Base-by-base conservation (phyloP, 495 filamentous ascomycete genomes). In the Trichocladium antarcticum region DNA sequence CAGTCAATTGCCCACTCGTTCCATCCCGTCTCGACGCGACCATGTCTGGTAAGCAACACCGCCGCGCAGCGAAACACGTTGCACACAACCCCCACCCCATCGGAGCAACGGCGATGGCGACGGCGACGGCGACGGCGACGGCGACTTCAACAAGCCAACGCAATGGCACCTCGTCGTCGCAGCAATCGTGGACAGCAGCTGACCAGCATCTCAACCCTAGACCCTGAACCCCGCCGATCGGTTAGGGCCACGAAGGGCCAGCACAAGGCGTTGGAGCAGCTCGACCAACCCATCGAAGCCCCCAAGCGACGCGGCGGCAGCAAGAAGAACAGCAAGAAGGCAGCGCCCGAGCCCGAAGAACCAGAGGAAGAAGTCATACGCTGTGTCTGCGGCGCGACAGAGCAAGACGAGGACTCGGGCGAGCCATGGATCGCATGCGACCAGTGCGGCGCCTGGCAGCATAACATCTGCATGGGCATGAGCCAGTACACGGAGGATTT, bases 221-320 rank as follows among this genome's bases (percentile, higher is more conserved):
- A 74, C 54, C 84, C 86, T 45, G 89, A 95, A 75, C 84, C 89
- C 48, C 82, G 92, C 68, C 84, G 93, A 61, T 96, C 92, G 14
- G 89, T 89, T 42, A 83, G 92, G 54, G 85, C 89, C 54, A 98
- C 90, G 38, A 96, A 96, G 62, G 92, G 92, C 60, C 87, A 94
- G 57, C 89, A 98, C 69, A 94, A 93, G 63, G 84, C 83, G 52
- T 76, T 83, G 50, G 82, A 90, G 57, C 72, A 83, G 45, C 68
- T 83, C 54, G 82, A 88, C 57, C 71, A 74, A 51, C 61, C 71
- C 34, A 74, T 77, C 61, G 87, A 83, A 55, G 64, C 70, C 15
- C 55, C 63, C 16, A 78, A 85, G 74, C 69, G 71, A 63, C 68
- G 86, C 76, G 73, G 70, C 71, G 47, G 37, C 39, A 39, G 21